phyloP scores from a whole-genome alignment of 129 eudicot genomes.

The Mikania micrantha region DNA sequence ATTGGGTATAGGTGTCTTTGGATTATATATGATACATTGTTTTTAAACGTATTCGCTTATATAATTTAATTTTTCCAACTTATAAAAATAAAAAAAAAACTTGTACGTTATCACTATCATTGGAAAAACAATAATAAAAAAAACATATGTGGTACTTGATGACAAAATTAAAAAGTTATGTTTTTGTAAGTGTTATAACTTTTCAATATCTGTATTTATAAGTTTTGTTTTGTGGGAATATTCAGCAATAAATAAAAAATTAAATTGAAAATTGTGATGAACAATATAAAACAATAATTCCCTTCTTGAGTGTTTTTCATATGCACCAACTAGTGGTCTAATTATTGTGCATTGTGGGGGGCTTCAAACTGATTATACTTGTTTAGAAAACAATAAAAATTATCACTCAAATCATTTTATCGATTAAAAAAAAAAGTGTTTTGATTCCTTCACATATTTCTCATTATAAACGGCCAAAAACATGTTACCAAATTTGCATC shows the following conservation, averaged over 20 bases:
- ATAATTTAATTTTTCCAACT: too few relatives aligned
- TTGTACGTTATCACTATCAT: too few relatives aligned
- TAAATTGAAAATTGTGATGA: neutral
- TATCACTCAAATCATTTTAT: neutral
- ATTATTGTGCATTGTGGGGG: conserved; percentile 5
- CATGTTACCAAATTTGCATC: conserved; percentile 7
- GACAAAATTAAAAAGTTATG: too few relatives aligned
- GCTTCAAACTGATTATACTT: conserved; percentile 14
- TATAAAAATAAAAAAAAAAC: too few relatives aligned
- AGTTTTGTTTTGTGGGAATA: too few relatives aligned
- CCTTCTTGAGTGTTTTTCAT: conserved; percentile 4
- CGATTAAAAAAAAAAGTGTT: neutral
- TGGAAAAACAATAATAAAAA: too few relatives aligned
- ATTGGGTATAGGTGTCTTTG: too few relatives aligned
- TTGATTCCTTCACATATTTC: conserved; percentile 8
- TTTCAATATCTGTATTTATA: too few relatives aligned
- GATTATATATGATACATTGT: too few relatives aligned
- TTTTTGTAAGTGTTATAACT: too few relatives aligned
- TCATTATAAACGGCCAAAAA: conserved; percentile 15
- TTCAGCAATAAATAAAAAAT: neutral
- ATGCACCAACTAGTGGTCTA: conserved; percentile 10
- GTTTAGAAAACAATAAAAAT: neutral
- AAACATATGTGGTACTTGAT: too few relatives aligned
- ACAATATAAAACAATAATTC: neutral
- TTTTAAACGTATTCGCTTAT: too few relatives aligned